Percentiles rank a stretch among this genome's conserved stretches.
These are phyloP conservation scores for Spergularia bocconei DNA, from an alignment of 148 eudicot species.

Conservation along the genomic window DNA sequence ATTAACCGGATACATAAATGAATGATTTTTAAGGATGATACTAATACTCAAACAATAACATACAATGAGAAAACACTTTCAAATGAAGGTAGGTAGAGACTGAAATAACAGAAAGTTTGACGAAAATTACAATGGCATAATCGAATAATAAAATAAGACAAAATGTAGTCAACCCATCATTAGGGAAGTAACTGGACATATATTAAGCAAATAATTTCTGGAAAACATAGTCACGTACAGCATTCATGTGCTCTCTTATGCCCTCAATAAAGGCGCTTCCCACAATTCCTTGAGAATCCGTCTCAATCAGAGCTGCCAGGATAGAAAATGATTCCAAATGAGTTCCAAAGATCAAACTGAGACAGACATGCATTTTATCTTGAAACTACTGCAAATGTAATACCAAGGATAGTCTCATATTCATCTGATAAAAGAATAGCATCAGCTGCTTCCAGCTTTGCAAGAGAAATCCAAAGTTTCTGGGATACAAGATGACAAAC, in stretches of 20 bases:
- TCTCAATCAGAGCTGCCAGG: constrained; percentile 86
- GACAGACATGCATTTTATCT: not conserved
- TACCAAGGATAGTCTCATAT: constrained; percentile 92
- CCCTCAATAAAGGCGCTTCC: constrained; percentile 93
- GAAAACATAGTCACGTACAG: constrained; percentile 38
- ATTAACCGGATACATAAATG: too few relatives aligned
- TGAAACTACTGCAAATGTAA: constrained; percentile 21
- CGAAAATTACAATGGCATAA: too few relatives aligned
- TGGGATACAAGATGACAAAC: constrained; percentile 31
- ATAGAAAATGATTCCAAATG: constrained; percentile 12
- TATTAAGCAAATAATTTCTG: constrained; percentile 7
- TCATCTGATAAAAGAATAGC: constrained; percentile 92
- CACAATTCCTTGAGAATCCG: constrained; percentile 91
- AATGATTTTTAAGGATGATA: too few relatives aligned
- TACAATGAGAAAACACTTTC: too few relatives aligned
- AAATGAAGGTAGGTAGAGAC: too few relatives aligned
- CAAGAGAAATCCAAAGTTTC: constrained; percentile 81
- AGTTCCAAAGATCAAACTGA: not conserved
- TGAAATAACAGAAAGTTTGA: too few relatives aligned
- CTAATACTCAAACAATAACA: too few relatives aligned
- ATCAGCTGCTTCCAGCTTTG: constrained; percentile 77
- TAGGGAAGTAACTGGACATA: not conserved
- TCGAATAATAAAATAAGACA: too few relatives aligned
- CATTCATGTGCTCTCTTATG: constrained; percentile 82
- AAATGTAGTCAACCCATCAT: too few relatives aligned